Evolutionary conservation across 257 asterid genomes (phyloP), one percentile per base, ranked within the genome.

Genomic region (Capsicum chinense): DNA sequence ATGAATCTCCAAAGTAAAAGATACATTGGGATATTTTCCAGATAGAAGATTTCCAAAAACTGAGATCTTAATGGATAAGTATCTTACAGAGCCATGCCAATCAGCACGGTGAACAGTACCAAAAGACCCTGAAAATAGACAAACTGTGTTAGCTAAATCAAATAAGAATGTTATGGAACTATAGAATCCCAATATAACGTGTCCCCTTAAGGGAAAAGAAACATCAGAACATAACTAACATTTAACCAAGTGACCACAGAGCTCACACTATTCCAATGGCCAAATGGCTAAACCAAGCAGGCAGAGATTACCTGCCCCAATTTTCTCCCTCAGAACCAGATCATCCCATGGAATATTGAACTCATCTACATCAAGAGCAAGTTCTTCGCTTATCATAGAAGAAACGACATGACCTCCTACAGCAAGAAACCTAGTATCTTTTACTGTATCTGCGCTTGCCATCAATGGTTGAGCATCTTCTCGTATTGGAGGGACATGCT

Each of bases 21-120:
- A 52, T 66, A 81, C 26, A 21, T 56, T 17, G 54, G 50, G 15
- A 56, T 42, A 48, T 47, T 33, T 63, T 82, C 35, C 79, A 71
- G 71, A 85, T 9, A 57, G 83, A 57, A 59, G 88, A 21, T 35
- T 79, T 48, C 35, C 50, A 84, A 84, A 83, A 73, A 57, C 58
- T 44, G 84, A 87, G 66, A 84, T 48, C 76, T 76, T 52, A 39
- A 85, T 79, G 84, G 85, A 82, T n/a, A 82, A 81, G 85, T 80
- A 83, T 86, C 99, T 93, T 92, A 97, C 99, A 74, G 92, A 92
- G 79, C 95, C 99, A 90, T 97, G 93, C 99, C 99, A 97, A 86
- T 95, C 99, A 89, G 97, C 99, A 85, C 98, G 99, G 84, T 93
- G 98, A 67, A 97, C 99, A 16, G 92, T 93, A 82, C 99, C 99